These are phyloP conservation scores for Brassica cretica DNA, from an alignment of 345 rosid genomes.

Conservation along the genomic window DNA sequence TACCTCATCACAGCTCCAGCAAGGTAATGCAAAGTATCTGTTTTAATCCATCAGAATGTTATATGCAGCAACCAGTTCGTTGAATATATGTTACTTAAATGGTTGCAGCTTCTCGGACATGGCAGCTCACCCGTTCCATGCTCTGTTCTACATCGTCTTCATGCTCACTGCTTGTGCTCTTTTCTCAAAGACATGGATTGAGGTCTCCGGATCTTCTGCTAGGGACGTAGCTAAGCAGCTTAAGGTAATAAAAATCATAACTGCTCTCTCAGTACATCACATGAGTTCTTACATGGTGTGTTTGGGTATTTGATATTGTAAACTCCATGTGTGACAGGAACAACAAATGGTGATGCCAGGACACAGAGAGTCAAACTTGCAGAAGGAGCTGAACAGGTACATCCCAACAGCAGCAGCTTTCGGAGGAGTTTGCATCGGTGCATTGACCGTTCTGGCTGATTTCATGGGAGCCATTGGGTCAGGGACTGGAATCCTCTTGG, in stretches of 20 bases:
- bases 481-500: conserved; percentile 80
- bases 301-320: neutral
- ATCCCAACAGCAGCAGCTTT: conserved; percentile 95
- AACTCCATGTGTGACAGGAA: conserved; percentile 47
- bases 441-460: conserved; percentile 77
- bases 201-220: conserved; percentile 87
- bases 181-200: conserved; percentile 92
- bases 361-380: conserved; percentile 84
- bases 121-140: conserved; percentile 95
- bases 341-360: conserved; percentile 99
- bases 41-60: neutral
- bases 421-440: conserved; percentile 86
- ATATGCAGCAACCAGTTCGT: too few relatives aligned
- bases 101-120: conserved; percentile 80
- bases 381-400: conserved; percentile 80
- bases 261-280: neutral
- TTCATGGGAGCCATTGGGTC: conserved; percentile 95
- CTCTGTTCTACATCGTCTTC: conserved; percentile 72
- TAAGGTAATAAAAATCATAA: conserved; percentile 48
- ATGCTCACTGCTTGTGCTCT: conserved; percentile 85
- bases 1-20: conserved; percentile 85
- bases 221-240: conserved; percentile 87
- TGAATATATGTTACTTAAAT: neutral
- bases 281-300: neutral
- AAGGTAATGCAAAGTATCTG: conserved; percentile 45